Percentiles rank a stretch among this genome's conserved stretches.
Evolutionary conservation across 2,329 filamentous ascomycete species (phyloP).

Genomic region (Ramichloridium luteum): DNA sequence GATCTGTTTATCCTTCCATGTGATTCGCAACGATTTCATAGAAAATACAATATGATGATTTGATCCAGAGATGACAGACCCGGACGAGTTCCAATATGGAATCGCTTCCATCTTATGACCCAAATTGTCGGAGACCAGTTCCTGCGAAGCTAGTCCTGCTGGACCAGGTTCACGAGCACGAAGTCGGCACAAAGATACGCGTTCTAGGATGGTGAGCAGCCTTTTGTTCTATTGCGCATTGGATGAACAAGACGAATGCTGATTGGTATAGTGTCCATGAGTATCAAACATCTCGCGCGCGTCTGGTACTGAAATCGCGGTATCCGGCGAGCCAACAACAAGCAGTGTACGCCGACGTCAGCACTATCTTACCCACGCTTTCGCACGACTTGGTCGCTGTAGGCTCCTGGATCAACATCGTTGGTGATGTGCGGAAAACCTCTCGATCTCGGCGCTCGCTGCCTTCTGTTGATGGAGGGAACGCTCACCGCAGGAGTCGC

Average conservation of each 20-base stretch:
- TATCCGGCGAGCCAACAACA: conserved; percentile 35
- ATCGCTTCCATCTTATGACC: conserved; percentile 7
- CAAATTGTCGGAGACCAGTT: conserved; percentile 33
- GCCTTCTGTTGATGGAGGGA: neutral
- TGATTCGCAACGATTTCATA: neutral
- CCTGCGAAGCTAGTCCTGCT: conserved; percentile 42
- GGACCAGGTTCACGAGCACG: conserved; percentile 28
- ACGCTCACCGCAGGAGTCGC: neutral
- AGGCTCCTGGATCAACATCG: conserved; percentile 81
- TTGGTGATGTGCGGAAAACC: conserved; percentile 51
- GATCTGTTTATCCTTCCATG: conserved; percentile 2
- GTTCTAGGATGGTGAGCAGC: conserved; percentile 75
- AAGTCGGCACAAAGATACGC: conserved; percentile 63
- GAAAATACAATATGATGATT: neutral
- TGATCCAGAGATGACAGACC: conserved; percentile 1
- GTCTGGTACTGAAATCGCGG: conserved; percentile 56
- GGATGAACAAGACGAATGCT: no score
- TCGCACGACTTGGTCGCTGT: conserved; percentile 51
- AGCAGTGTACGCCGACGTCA: conserved; percentile 55
- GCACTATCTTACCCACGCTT: conserved; percentile 55
- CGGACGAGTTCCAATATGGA: neutral
- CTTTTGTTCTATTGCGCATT: conserved; percentile 2
- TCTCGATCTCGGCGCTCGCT: no score
- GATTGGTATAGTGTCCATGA: conserved; percentile 41
- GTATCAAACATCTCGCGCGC: conserved; percentile 46